Evolutionary conservation across 2,329 filamentous ascomycete species (phyloP), one percentile per base, ranked within the genome.

Genomic region (Diaporthe australafricana): DNA sequence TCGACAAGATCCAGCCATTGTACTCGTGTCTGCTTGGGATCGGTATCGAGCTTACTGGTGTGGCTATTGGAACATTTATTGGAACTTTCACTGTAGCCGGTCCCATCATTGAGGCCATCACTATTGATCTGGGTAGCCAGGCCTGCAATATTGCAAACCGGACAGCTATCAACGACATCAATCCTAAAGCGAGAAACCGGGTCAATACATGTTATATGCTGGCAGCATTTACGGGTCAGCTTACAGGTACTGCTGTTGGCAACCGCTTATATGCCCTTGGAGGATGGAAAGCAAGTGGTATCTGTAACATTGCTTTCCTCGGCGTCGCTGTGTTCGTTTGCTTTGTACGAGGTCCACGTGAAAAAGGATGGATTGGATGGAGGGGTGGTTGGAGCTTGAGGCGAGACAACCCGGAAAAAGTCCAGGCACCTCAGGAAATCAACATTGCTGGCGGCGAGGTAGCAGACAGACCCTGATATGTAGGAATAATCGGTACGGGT

Each of bases 151-250:
- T 94, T 40, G 92, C 92, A 1, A 95, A 95, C 76, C 84, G 94
- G 0, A 86, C 87, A 0, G 87, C 89, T 5, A 93, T 96, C 25
- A 95, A 94, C 76, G 82, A 84, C 1, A 90, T 96, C 27, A 91
- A 92, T 68, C 90, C 93, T 0, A 91, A 89, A 72, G 91, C 91
- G 0, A 83, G 92, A 5, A 96, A 95, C 80, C 83, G 94, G 4
- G 88, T 96, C 30, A 96, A 96, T 78, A 95, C 93, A 0, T 92
- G 91, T 1, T 96, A 94, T 77, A 96, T 96, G 94, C 87, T 95
- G 0, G 86, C 87, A 9, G 90, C 89, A 0, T 96, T 96, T 77
- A 90, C 88, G 35, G 94, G 94, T 0, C 94, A 96, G 83, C 76
- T 96, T 57, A 91, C 91, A 2, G 93, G 93, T 11, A 77, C 75